A percentile compares a stretch with the other conserved stretches of the same genome.
Evolutionary conservation across 2,329 filamentous ascomycete species (phyloP).

Genomic region (Sporothrix humicola): DNA sequence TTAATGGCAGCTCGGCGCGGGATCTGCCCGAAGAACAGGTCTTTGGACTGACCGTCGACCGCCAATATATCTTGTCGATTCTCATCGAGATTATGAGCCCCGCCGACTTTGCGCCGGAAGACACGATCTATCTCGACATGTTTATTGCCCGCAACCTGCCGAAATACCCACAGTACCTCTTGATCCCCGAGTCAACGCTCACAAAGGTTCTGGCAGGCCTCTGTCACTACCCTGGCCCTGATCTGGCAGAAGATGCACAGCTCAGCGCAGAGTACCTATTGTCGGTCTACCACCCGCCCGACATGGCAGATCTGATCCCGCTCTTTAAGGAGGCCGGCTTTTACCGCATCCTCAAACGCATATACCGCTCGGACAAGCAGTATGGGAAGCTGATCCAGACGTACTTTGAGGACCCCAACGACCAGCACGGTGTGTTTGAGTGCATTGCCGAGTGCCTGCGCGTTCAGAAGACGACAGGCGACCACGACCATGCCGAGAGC

Average conservation of each 20-base stretch:
- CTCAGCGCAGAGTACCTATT: constrained; percentile 95
- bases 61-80: constrained; percentile 91
- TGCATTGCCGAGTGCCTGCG: constrained; percentile 78
- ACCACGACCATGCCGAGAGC: background rate
- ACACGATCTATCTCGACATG: constrained; percentile 97
- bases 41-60: constrained; percentile 75
- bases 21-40: constrained; percentile 69
- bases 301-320: constrained; percentile 76
- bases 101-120: constrained; percentile 73
- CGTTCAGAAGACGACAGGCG: constrained; percentile 33
- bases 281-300: constrained; percentile 89
- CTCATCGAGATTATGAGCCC: constrained; percentile 87
- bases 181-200: constrained; percentile 84
- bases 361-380: constrained; percentile 79
- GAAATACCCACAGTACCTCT: constrained; percentile 94
- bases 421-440: constrained; percentile 76
- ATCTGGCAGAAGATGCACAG: constrained; percentile 90
- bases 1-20: constrained; percentile 53
- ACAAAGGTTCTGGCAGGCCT: constrained; percentile 80
- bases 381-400: constrained; percentile 78
- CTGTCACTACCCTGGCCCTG: constrained; percentile 79
- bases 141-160: constrained; percentile 95
- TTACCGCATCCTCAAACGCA: constrained; percentile 87
- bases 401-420: constrained; percentile 84
- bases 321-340: constrained; percentile 81